Evolutionary conservation across 2,329 filamentous ascomycete species (phyloP).

Genomic region (Microdochium nivale): DNA sequence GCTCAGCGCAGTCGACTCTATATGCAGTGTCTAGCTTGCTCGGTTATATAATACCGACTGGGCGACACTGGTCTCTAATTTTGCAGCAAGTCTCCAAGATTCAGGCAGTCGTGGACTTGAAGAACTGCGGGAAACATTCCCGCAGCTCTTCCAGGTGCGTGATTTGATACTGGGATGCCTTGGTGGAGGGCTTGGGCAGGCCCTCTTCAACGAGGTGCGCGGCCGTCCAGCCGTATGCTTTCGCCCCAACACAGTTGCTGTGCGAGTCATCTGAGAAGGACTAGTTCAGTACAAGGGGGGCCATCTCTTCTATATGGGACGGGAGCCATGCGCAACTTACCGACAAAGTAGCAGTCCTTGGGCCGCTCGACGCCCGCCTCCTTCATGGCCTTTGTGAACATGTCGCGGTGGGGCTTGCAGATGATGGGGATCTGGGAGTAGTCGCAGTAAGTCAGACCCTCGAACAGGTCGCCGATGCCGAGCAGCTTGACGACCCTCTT

Average conservation of each 20-base stretch:
- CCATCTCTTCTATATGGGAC: not conserved
- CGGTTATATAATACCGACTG: conserved; percentile 6
- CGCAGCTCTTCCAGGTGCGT: conserved; percentile 67
- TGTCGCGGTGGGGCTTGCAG: conserved; percentile 77
- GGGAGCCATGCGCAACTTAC: conserved; percentile 42
- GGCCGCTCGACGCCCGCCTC: conserved; percentile 64
- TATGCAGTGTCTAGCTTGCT: no score
- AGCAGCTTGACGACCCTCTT: conserved; percentile 74
- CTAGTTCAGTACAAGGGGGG: conserved; percentile 2
- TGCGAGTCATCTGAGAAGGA: conserved; percentile 66
- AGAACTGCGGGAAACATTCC: conserved; percentile 72
- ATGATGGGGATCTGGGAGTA: conserved; percentile 66
- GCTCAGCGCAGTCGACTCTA: no score
- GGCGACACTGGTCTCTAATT: conserved; percentile 7
- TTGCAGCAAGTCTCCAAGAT: not conserved
- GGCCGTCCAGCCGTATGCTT: conserved; percentile 76
- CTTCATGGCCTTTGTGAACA: conserved; percentile 83
- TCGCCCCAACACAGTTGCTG: conserved; percentile 69
- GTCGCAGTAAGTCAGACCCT: conserved; percentile 92
- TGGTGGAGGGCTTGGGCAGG: conserved; percentile 51
- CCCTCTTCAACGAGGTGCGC: conserved; percentile 78
- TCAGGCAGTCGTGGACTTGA: conserved; percentile 45
- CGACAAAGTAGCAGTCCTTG: conserved; percentile 84
- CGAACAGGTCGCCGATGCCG: conserved; percentile 79
- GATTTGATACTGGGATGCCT: conserved; percentile 68